Evolutionary conservation across 164 flowering plant species (phyloP), one percentile per base, ranked within the genome.

Genomic region (Sedum album): DNA sequence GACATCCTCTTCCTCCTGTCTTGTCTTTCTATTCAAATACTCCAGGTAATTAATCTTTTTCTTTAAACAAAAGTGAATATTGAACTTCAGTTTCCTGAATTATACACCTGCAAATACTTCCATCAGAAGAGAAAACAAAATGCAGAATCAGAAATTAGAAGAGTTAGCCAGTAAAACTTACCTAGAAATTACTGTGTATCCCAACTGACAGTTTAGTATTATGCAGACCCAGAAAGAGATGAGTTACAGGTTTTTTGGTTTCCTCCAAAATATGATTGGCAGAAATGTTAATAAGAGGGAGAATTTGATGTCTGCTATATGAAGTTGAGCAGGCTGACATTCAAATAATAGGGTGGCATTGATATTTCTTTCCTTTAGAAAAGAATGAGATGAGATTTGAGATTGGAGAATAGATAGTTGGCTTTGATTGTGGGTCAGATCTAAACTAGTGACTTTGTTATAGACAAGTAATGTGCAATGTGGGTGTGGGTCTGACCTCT

Each of bases 1-100:
- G 85, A 79, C 85, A 83, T 86, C 25, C 76, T 65, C 17, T 18
- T 36, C 1, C 13, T 9, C n/a, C n/a, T n/a, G n/a, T n/a, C n/a
- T n/a, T n/a, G n/a, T n/a, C n/a, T 36, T 4, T 36, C 39, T 36
- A 4, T 36, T 36, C 39, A 36, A 9, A 9, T 41, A 1, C 46
- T 41, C 13, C 10, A 11, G 46, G 10, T 41, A 41, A 6, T 11
- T 41, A 6, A 41, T 41, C 46, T 41, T 41, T 41, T 35, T 35
- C 38, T 35, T 7, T 13, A 7, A 41, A 41, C 46, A 41, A 6
- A 41, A 41, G 46, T 41, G 46, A 41, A 1, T 41, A 1, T 41
- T 6, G 46, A 41, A 41, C 46, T 41, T 41, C 46, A 41, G 10
- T 41, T 41, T 41, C 46, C 46, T 41, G 46, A 41, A 41, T 41